Evolutionary conservation across 1,284 basidiomycete species (phyloP).

Genomic region (Puccinia polysora): DNA sequence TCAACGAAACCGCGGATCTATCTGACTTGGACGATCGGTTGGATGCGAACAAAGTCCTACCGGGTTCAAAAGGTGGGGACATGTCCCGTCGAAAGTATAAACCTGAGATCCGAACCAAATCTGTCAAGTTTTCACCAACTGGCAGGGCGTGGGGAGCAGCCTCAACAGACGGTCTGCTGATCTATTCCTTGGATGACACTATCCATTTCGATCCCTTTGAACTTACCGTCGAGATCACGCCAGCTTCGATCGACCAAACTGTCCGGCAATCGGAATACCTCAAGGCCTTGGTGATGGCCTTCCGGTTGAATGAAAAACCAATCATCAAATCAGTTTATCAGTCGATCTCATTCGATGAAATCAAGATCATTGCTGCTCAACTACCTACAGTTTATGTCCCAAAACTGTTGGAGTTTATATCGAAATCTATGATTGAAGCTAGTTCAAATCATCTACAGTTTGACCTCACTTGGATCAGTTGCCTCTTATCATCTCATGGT

Average conservation of each 20-base stretch:
- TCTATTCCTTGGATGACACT: slow-evolving; percentile 88
- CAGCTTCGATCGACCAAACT: slow-evolving; percentile 69
- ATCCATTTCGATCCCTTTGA: slow-evolving; percentile 93
- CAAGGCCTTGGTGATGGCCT: slow-evolving; percentile 83
- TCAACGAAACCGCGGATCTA: slow-evolving; percentile 76
- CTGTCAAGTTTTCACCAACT: slow-evolving; percentile 87
- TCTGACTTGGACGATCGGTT: slow-evolving; percentile 83
- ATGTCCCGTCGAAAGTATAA: slow-evolving; percentile 79
- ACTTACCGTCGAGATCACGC: slow-evolving; percentile 89
- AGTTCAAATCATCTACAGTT: slow-evolving; percentile 81
- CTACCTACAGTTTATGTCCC: slow-evolving; percentile 74
- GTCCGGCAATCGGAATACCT: slow-evolving; percentile 68
- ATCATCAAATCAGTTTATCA: slow-evolving; percentile 77
- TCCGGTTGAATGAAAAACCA: slow-evolving; percentile 76
- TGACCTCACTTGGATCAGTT: slow-evolving; percentile 77
- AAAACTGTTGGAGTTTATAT: slow-evolving; percentile 69
- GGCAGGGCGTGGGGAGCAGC: slow-evolving; percentile 93
- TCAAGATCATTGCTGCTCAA: slow-evolving; percentile 72
- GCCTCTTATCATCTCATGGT: slow-evolving; percentile 75
- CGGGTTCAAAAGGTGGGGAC: slow-evolving; percentile 80
- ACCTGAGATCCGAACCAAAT: slow-evolving; percentile 84
- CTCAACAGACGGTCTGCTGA: slow-evolving; percentile 85
- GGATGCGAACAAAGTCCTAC: slow-evolving; percentile 65
- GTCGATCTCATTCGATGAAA: slow-evolving; percentile 68
- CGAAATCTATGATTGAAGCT: slow-evolving; percentile 67